Conservation (phyloP, 306 rosid genomes). For the Trichosanthes truncata region DNA sequence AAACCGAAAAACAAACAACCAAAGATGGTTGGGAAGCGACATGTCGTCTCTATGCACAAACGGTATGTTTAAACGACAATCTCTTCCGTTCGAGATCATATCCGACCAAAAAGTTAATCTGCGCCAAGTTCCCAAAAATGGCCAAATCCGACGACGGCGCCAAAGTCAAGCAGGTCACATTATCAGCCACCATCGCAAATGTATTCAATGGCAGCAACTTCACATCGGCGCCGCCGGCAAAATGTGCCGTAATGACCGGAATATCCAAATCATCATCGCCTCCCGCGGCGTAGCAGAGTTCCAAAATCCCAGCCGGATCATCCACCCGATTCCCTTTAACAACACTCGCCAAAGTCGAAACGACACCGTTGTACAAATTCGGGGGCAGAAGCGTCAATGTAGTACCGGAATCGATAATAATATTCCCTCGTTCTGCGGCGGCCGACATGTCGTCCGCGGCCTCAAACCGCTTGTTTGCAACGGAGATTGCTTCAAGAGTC, state of each 20-base stretch:
- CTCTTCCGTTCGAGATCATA: conserved; percentile 26
- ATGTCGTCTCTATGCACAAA: conserved; percentile 18
- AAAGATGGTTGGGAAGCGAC: not conserved
- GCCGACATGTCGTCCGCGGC: not conserved
- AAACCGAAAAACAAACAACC: no score
- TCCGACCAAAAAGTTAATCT: conserved; percentile 36
- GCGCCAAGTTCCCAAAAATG: conserved; percentile 50
- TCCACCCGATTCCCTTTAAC: conserved; percentile 15
- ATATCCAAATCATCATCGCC: not conserved
- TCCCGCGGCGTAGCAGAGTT: conserved; percentile 25
- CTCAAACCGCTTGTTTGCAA: conserved; percentile 19
- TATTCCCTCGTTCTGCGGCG: conserved; percentile 16
- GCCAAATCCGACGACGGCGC: not conserved
- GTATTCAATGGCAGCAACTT: conserved; percentile 24
- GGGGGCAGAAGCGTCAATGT: conserved; percentile 25
- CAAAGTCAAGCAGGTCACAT: conserved; percentile 32
- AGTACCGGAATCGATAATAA: conserved; percentile 55
- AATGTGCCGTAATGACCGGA: conserved; percentile 37
- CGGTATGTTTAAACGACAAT: conserved; percentile 31
- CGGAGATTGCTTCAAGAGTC: conserved; percentile 37
- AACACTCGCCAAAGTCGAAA: conserved; percentile 12
- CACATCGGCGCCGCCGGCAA: conserved; percentile 36
- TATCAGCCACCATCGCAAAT: conserved; percentile 18
- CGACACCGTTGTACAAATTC: conserved; percentile 9
- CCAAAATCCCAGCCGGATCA: conserved; percentile 22